Conservation (phyloP, 1,284 basidiomycete genomes). For the Polyporus tsugae region DNA sequence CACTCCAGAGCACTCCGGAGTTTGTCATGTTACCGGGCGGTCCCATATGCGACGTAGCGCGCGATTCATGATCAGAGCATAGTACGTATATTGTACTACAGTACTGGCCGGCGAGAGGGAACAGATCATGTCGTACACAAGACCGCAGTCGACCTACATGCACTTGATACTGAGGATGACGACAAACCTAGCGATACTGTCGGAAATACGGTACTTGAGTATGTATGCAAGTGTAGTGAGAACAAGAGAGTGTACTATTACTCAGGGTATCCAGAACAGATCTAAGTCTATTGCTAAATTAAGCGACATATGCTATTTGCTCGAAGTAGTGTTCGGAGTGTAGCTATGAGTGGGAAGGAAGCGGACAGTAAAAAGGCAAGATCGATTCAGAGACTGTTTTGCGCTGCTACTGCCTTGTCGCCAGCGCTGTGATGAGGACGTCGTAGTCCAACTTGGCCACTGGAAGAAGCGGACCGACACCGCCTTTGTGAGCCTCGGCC, state of each 20-base stretch:
- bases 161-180: not conserved
- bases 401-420: constrained; percentile 60
- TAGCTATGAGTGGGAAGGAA: too few relatives aligned
- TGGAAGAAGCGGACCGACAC: constrained; percentile 36
- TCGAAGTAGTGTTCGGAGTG: not conserved
- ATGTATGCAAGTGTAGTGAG: not conserved
- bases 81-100: too few relatives aligned
- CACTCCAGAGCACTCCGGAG: too few relatives aligned
- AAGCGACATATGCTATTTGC: not conserved
- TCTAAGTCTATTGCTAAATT: constrained; percentile 3
- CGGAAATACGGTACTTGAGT: not conserved
- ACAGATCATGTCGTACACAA: not conserved
- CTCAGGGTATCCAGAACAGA: not conserved
- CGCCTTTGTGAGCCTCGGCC: constrained; percentile 7
- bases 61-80: too few relatives aligned
- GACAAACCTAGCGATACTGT: not conserved
- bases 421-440: constrained; percentile 75
- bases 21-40: too few relatives aligned
- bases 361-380: too few relatives aligned
- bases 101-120: not conserved
- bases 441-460: constrained; percentile 85
- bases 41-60: too few relatives aligned
- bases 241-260: not conserved
- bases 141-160: not conserved
- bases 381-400: too few relatives aligned